phyloP scores from a whole-genome alignment of 1,139 yeast species.

The Zygoascus sp. region DNA sequence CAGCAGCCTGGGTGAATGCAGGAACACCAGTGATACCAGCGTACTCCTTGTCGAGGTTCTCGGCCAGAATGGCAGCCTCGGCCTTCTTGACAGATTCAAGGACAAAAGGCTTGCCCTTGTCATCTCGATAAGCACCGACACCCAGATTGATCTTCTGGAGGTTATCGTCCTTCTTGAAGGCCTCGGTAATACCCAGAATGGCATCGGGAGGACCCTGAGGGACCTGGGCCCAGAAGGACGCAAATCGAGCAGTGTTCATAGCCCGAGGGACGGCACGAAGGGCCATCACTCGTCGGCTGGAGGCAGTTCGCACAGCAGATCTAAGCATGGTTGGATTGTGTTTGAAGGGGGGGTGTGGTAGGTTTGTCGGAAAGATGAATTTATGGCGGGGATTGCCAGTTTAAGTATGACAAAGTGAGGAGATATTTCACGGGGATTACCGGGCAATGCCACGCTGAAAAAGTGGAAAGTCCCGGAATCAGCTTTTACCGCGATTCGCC shows the following conservation, averaged over 20 bases:
- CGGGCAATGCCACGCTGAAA: background rate
- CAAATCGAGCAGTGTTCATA: constrained; percentile 22
- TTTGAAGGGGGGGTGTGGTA: background rate
- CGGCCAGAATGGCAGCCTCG: constrained; percentile 30
- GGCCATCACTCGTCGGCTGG: background rate
- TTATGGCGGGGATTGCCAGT: constrained; percentile 2
- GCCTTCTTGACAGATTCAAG: constrained; percentile 78
- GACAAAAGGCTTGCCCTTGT: constrained; percentile 89
- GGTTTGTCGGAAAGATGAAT: background rate
- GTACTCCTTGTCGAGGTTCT: constrained; percentile 81
- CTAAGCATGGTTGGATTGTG: constrained; percentile 4
- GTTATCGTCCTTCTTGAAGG: constrained; percentile 42
- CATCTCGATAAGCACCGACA: constrained; percentile 95
- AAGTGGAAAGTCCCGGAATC: background rate
- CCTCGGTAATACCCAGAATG: constrained; percentile 61
- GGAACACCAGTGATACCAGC: constrained; percentile 79
- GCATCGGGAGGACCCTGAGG: constrained; percentile 65
- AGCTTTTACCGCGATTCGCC: no score
- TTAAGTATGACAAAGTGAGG: constrained; percentile 1
- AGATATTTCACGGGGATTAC: background rate
- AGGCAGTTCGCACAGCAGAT: constrained; percentile 2
- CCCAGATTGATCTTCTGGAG: constrained; percentile 80
- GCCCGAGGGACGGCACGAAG: constrained; percentile 1
- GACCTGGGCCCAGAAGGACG: constrained; percentile 37
- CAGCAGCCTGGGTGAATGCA: constrained; percentile 70